Conservation (phyloP, 2,329 filamentous ascomycete genomes). For the Metarhizium brunneum region DNA sequence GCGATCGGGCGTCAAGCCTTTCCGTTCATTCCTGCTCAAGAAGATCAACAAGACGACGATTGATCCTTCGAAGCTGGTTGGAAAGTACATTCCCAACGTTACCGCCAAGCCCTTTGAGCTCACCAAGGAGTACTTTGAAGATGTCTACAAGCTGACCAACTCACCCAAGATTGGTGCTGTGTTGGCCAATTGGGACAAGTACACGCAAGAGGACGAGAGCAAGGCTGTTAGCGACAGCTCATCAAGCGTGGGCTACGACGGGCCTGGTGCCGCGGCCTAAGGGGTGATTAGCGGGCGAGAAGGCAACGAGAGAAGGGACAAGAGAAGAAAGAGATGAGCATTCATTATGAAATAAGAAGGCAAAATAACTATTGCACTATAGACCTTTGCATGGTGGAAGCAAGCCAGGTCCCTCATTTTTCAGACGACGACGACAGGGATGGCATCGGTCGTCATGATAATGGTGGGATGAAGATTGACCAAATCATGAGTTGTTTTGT, state of each 20-base stretch:
- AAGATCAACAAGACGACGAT: constrained; percentile 99
- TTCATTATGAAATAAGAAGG: neutral
- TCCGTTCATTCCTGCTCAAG: constrained; percentile 96
- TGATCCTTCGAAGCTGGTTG: constrained; percentile 90
- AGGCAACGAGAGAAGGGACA: neutral
- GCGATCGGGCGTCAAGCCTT: constrained; percentile 96
- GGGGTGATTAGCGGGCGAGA: constrained; percentile 11
- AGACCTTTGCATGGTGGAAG: neutral
- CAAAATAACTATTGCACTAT: neutral
- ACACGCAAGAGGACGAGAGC: constrained; percentile 41
- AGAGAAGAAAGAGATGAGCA: neutral
- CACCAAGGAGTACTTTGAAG: constrained; percentile 98
- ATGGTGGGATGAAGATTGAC: constrained; percentile 1
- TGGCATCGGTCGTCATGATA: constrained; percentile 7
- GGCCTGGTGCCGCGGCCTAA: constrained; percentile 32
- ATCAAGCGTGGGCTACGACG: constrained; percentile 30
- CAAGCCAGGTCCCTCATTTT: neutral
- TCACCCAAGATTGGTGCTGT: constrained; percentile 67
- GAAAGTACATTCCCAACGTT: constrained; percentile 99
- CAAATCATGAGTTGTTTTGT: neutral
- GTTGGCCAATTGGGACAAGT: constrained; percentile 79
- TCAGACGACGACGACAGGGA: constrained; percentile 8
- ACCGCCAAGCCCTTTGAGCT: constrained; percentile 92
- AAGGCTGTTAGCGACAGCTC: constrained; percentile 28
- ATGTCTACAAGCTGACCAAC: constrained; percentile 92